Evolutionary conservation across 495 filamentous ascomycete species (phyloP).

Genomic region (Penicillium lagena): DNA sequence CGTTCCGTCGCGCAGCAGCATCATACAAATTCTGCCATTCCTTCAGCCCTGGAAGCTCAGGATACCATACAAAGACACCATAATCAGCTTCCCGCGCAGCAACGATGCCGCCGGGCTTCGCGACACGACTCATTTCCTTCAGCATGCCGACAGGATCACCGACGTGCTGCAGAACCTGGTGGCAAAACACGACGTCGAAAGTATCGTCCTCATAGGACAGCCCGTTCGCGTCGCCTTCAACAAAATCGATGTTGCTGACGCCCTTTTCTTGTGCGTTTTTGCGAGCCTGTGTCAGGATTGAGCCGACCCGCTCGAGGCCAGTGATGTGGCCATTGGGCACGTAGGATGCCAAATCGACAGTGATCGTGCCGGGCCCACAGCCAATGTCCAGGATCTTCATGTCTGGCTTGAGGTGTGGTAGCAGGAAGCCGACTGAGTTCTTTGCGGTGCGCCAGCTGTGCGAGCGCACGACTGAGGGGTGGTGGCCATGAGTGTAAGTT

Average conservation of each 20-base stretch:
- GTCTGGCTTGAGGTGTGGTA: slow-evolving; percentile 37
- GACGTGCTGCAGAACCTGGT: slow-evolving; percentile 50
- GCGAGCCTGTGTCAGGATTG: slow-evolving; percentile 31
- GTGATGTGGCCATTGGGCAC: slow-evolving; percentile 40
- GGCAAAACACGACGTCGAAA: slow-evolving; percentile 52
- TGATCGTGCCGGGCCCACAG: slow-evolving; percentile 54
- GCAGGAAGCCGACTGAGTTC: slow-evolving; percentile 42
- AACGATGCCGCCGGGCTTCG: slow-evolving; percentile 46
- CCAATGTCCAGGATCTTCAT: slow-evolving; percentile 52
- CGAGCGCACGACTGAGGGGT: slow-evolving; percentile 38
- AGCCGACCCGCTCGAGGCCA: slow-evolving; percentile 30
- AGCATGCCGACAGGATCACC: slow-evolving; percentile 33
- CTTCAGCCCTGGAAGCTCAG: slow-evolving; percentile 31
- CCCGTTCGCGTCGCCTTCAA: slow-evolving; percentile 35
- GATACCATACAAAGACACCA: slow-evolving; percentile 36
- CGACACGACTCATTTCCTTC: slow-evolving; percentile 43
- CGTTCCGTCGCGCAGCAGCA: slow-evolving; percentile 29
- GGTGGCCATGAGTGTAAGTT: slow-evolving; percentile 46
- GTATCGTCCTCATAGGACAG: slow-evolving; percentile 37
- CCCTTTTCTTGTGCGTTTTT: slow-evolving; percentile 25
- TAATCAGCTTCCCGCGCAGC: slow-evolving; percentile 43
- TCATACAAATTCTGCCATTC: slow-evolving; percentile 36
- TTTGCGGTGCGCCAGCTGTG: slow-evolving; percentile 44
- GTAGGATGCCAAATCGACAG: slow-evolving; percentile 40
- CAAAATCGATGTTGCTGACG: slow-evolving; percentile 39